Evolutionary conservation across 306 rosid genomes (phyloP), one percentile per base, ranked within the genome.

Genomic region (Vigna angularis): DNA sequence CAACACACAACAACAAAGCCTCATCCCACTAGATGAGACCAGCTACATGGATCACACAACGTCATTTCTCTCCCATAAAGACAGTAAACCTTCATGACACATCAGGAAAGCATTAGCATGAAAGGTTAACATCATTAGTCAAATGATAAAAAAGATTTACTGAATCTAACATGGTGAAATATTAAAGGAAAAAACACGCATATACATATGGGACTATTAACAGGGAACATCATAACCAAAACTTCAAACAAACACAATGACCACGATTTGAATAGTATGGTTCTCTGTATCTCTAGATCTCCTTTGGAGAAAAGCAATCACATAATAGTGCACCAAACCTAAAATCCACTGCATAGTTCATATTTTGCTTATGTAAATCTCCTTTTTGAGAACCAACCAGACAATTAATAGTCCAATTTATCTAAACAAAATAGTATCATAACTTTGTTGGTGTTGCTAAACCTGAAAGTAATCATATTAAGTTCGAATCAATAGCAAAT

Each of bases 1-100:
- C 67, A 7, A 62, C 24, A 32, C 3, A 34, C 45, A 62, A 62
- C 45, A 15, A 32, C 64, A 24, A 57, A 57, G 64, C 68, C 68
- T 62, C 17, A 3, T 32, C 47, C 47, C 14, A 62, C 13, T 6
- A 62, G 47, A 20, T 62, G 24, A 62, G 22, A n/a, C 36, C 1
- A 7, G 68, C 22, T 62, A 34, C 68, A 62, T 3, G 47, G 2
- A 34, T 15, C 44, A 7, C 42, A 34, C 45, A 8, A 15, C 2
- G 14, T 34, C 24, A 16, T 34, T 32, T 6, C 5, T 9, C 24
- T 16, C 13, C 0, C 13, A 8, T 16, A 62, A 62, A 34, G 68
- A 62, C 68, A 62, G 13, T 0, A 48, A 28, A 77, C 77, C 83
- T 84, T 87, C 72, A 85, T 66, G 55, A 63, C 62, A 80, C 32